Base-by-base conservation (phyloP, 2,329 filamentous ascomycete genomes). In the Cyphellophora europaea region DNA sequence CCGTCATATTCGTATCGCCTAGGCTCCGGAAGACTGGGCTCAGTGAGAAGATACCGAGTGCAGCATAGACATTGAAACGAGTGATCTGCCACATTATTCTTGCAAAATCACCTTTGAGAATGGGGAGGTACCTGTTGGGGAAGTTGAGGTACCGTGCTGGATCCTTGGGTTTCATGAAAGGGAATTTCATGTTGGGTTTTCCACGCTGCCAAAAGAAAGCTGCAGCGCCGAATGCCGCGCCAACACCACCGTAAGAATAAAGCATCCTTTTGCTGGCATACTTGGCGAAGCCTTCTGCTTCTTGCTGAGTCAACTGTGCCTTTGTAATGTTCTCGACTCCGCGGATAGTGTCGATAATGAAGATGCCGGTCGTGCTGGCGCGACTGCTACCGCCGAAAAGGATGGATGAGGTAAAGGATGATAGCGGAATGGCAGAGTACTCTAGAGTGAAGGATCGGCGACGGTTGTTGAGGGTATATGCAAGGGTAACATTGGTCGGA, bases 121-220 rank as follows among this genome's bases (percentile, higher is more conserved):
- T 25, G 3, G 47, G 32, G n/a, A 42, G 5, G 13, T 27, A 27
- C 16, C 33, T 31, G 16, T 32, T 36, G 1, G 47, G 47, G 27
- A 49, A 49, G 29, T 25, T 35, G 17, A 43, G 37, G 29, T 49
- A 49, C 25, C 32, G 36, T 27, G 45, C 40, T 23, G 44, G 18
- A 3, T 45, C 43, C 19, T 48, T 44, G n/a, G 45, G 23, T 23
- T 40, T 35, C 11, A 40, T 31, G 25, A 49, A 45, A 19, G 47
- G 47, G 21, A 49, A 49, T 27, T 49, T 49, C 43, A 49, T 47
- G 13, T 41, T 16, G n/a, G 8, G 40, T 27, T 37, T 43, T 5
- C 37, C 37, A 11, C 30, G 38, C 12, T 36, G 35, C 23, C 28
- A 43, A 28, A 43, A 44, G 10, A 41, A 28, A 15, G 19, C 31